Evolutionary conservation across 1,284 basidiomycete species (phyloP).

Genomic region (Psilocybe mexicana): DNA sequence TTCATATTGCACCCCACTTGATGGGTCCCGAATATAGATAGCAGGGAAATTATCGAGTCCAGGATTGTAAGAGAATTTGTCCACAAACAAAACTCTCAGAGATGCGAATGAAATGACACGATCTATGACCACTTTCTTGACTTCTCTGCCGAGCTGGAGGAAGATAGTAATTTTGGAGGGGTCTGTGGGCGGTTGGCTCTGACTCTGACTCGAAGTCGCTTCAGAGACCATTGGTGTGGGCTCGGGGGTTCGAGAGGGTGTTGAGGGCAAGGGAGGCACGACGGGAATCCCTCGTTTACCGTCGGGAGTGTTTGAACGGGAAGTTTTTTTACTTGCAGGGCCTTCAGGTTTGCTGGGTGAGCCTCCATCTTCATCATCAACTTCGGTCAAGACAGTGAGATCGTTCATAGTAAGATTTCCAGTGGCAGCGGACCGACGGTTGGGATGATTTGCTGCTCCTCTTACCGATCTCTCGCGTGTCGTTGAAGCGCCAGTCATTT

Average conservation of each 20-base stretch:
- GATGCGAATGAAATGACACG: slow-evolving; percentile 70
- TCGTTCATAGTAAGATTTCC: slow-evolving; percentile 65
- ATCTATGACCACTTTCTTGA: slow-evolving; percentile 85
- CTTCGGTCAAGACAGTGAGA: slow-evolving; percentile 68
- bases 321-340: slow-evolving; percentile 22
- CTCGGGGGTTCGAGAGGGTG: slow-evolving; percentile 37
- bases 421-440: slow-evolving; percentile 65
- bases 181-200: slow-evolving; percentile 19
- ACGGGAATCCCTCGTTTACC: slow-evolving; percentile 40
- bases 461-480: slow-evolving; percentile 48
- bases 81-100: slow-evolving; percentile 88
- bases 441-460: slow-evolving; percentile 37
- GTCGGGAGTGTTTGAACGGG: slow-evolving; percentile 36
- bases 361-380: slow-evolving; percentile 54
- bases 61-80: slow-evolving; percentile 94
- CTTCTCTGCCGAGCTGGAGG: slow-evolving; percentile 89
- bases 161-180: slow-evolving; percentile 69
- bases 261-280: slow-evolving; percentile 45
- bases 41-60: slow-evolving; percentile 93
- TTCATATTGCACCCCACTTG: slow-evolving; percentile 92
- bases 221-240: slow-evolving; percentile 29
- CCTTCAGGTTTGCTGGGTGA: slow-evolving; percentile 14
- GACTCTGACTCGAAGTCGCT: background rate
- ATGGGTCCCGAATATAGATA: slow-evolving; percentile 92
- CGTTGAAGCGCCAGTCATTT: slow-evolving; percentile 74